phyloP scores from a whole-genome alignment of 2,329 filamentous ascomycete species.

The Paramyrothecium sp. region DNA sequence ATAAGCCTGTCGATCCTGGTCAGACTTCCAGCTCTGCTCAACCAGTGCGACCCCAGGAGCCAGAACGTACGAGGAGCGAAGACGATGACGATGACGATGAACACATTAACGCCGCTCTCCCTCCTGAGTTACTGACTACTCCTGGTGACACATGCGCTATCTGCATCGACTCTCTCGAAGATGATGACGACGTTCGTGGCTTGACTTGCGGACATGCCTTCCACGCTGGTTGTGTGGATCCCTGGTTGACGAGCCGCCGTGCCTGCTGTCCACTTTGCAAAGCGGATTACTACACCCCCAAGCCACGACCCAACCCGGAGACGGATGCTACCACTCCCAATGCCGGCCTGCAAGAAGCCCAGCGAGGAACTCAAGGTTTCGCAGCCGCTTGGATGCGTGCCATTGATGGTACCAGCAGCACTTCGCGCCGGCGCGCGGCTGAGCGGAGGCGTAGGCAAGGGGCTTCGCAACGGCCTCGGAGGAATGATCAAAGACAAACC shows the following conservation, averaged over 20 bases:
- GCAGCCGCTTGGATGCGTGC: background rate
- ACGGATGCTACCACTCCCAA: constrained; percentile 33
- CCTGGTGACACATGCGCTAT: constrained; percentile 95
- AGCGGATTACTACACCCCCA: constrained; percentile 94
- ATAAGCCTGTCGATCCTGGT: constrained; percentile 19
- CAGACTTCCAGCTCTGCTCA: constrained; percentile 19
- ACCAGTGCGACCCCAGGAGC: constrained; percentile 18
- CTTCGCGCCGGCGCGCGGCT: background rate
- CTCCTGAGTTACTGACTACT: constrained; percentile 75
- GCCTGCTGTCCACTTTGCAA: constrained; percentile 98
- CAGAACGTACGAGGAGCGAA: constrained; percentile 45
- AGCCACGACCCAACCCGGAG: constrained; percentile 64
- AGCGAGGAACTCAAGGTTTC: constrained; percentile 43
- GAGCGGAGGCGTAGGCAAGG: background rate
- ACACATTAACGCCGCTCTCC: constrained; percentile 78
- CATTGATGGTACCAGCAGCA: background rate
- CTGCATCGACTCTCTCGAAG: constrained; percentile 89
- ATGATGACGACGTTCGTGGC: constrained; percentile 92
- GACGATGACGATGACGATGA: constrained; percentile 72
- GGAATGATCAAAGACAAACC: background rate
- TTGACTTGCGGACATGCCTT: constrained; percentile 97
- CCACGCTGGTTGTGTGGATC: constrained; percentile 92
- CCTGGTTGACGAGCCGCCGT: constrained; percentile 90
- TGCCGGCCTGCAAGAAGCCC: constrained; percentile 31
- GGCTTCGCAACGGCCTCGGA: background rate